These are phyloP conservation scores for Prinsepia uniflora DNA, from an alignment of 306 rosid species.

Conservation along the genomic window DNA sequence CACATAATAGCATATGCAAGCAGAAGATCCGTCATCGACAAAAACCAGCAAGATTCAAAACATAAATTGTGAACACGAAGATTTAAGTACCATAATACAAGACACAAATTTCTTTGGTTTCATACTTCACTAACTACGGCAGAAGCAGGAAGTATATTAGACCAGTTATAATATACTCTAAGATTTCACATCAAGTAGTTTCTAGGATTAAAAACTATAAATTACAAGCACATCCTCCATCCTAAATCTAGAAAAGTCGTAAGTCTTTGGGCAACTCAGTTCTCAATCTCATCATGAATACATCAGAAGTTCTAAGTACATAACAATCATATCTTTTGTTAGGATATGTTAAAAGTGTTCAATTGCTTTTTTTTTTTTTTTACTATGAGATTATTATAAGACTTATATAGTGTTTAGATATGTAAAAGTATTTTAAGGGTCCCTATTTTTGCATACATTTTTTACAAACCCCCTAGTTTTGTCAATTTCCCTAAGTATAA, in stretches of 20 bases:
- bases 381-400: no score
- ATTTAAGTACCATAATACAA: not conserved
- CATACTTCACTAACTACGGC: not conserved
- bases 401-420: no score
- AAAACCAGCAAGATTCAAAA: not conserved
- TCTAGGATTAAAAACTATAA: not conserved
- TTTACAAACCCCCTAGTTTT: no score
- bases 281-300: not conserved
- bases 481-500: no score
- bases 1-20: not conserved
- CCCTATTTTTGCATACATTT: no score
- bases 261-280: not conserved
- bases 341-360: not conserved
- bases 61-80: constrained; percentile 9
- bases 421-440: no score
- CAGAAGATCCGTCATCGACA: not conserved
- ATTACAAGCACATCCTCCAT: not conserved
- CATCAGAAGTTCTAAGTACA: not conserved
- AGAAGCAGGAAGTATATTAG: not conserved
- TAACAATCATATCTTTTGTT: not conserved
- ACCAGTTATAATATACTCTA: not conserved
- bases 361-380: no score
- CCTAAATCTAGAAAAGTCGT: not conserved
- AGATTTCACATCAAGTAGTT: not conserved
- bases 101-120: not conserved